phyloP scores from a whole-genome alignment of 148 eudicot species.

The Arbutus unedo region DNA sequence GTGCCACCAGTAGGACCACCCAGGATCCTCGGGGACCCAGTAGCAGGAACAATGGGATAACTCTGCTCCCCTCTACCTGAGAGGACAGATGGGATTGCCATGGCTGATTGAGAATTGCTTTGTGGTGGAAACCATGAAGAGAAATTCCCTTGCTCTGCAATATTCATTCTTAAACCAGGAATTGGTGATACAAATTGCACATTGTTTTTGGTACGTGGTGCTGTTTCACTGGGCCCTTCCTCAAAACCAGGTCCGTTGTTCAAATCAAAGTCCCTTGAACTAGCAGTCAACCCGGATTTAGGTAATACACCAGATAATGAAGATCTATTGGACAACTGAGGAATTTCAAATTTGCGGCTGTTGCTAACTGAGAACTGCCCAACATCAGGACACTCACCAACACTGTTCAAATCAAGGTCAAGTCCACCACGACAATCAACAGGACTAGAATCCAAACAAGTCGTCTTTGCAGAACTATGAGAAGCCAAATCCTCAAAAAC shows the following conservation, averaged over 20 bases:
- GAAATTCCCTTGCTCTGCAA: conserved; percentile 38
- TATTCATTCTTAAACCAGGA: conserved; percentile 48
- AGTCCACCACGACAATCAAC: conserved; percentile 35
- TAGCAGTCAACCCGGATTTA: conserved; percentile 31
- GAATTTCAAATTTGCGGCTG: conserved; percentile 33
- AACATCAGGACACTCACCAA: conserved; percentile 56
- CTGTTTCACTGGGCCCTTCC: conserved; percentile 42
- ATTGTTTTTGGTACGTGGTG: conserved; percentile 28
- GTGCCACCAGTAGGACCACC: conserved; percentile 41
- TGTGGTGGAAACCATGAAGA: conserved; percentile 61
- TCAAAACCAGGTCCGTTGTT: conserved; percentile 78
- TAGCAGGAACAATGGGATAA: conserved; percentile 40
- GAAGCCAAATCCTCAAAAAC: conserved; percentile 42
- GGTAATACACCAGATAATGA: conserved; percentile 28
- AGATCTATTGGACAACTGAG: conserved; percentile 7
- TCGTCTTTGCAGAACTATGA: conserved; percentile 28
- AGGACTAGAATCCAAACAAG: conserved; percentile 22
- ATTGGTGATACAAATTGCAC: conserved; percentile 36
- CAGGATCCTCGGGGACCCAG: conserved; percentile 55
- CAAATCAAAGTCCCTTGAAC: conserved; percentile 72
- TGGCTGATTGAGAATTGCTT: conserved; percentile 45
- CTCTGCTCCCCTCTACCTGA: conserved; percentile 56
- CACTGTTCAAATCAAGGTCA: conserved; percentile 78
- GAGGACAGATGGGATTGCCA: conserved; percentile 51
- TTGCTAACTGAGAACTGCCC: conserved; percentile 40